Base-by-base conservation (phyloP, 2,329 filamentous ascomycete genomes). In the Neoscytalidium dimidiatum region DNA sequence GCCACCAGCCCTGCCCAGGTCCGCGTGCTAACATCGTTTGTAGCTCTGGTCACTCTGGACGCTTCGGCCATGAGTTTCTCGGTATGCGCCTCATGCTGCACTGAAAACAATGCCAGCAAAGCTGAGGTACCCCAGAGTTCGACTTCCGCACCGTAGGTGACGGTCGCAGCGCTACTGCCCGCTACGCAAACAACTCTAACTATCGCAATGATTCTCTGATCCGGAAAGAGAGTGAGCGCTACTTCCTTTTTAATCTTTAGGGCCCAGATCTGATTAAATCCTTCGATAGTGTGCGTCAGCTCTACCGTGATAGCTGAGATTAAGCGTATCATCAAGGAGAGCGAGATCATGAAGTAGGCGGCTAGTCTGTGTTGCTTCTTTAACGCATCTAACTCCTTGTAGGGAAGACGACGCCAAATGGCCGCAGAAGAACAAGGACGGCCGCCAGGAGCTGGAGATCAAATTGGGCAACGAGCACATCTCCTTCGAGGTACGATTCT, bases 361-460 rank as follows among this genome's bases (percentile, higher is more conserved):
- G 29, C 21, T 21, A 8, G 29, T 11, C 41, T 28, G 19, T 58
- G 8, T 1, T 21, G 19, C n/a, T n/a, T 28, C 9, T 9, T 43
- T 11, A 44, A 56, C 41, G 46, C 23, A 65, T 26, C 52, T 71
- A 49, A 71, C 74, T 79, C 19, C 3, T 19, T 13, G 67, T 70
- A 96, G 92, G 83, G 95, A 99, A 88, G 95, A 99, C 75, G 95
- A 99, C 78, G 91, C 89, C 28, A 97, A 97, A 78, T 99, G 95
- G 95, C 95, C 95, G 0, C 92, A 96, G 79, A 99, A 98, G 86
- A 99, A 99, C 82, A 98, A 98, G 81, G 95, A 99, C 73, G 95
- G 95, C 38, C 88, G 94, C 68, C 95, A 99, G 77, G 95, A 99
- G 81, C 84, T 99, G 53, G 95, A 99, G 79, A 97, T 99, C 66